Percentiles rank a stretch among this genome's conserved stretches.
Conservation (phyloP, 441 rosid genomes). For the Manihot esculenta region DNA sequence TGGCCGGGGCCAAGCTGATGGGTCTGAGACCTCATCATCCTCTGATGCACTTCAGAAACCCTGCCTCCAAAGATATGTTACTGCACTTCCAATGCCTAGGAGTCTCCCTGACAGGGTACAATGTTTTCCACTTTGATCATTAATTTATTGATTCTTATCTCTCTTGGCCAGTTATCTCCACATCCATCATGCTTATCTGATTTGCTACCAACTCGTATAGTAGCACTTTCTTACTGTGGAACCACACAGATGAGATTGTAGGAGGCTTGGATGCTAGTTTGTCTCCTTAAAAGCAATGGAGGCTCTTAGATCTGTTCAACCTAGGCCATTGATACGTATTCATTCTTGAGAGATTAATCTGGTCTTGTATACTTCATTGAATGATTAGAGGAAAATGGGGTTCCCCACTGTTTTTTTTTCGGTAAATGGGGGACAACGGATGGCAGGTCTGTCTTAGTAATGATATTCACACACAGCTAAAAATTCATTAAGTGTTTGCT, state of each 20-base stretch:
- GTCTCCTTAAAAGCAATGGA: conserved; percentile 32
- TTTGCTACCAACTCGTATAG: conserved; percentile 31
- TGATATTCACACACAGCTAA: conserved; percentile 23
- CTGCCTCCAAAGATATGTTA: conserved; percentile 74
- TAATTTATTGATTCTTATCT: conserved; percentile 37
- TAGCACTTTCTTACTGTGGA: conserved; percentile 28
- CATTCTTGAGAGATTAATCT: conserved; percentile 37
- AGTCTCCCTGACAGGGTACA: conserved; percentile 84
- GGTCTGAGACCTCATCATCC: conserved; percentile 33
- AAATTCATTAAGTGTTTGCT: conserved; percentile 17
- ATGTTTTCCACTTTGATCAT: conserved; percentile 78
- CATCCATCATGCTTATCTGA: conserved; percentile 29
- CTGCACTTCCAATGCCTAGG: conserved; percentile 73
- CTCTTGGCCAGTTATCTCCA: conserved; percentile 32
- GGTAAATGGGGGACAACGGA: conserved; percentile 26
- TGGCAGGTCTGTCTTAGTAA: conserved; percentile 22
- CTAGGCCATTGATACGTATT: conserved; percentile 38
- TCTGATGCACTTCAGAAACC: conserved; percentile 48
- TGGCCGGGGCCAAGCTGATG: conserved; percentile 52
- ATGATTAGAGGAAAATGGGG: conserved; percentile 33
- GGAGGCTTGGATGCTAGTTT: conserved; percentile 27
- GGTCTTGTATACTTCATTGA: conserved; percentile 34
- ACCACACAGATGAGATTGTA: conserved; percentile 34
- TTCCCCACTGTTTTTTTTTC: conserved; percentile 25
- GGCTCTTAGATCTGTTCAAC: conserved; percentile 31